Evolutionary conservation across 306 rosid species (phyloP).

Genomic region (Vigna reflexopilosa): DNA sequence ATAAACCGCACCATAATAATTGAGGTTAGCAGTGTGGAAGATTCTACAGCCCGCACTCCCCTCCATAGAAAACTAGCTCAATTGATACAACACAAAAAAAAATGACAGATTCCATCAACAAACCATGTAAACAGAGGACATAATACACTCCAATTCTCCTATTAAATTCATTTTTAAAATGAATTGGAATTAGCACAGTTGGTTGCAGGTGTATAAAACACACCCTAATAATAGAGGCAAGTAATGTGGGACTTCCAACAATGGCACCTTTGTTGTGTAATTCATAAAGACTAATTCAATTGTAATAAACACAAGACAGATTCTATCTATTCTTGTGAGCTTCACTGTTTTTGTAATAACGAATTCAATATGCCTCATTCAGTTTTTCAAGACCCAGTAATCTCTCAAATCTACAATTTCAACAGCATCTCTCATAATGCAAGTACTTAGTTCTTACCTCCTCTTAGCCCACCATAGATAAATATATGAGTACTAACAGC

Average conservation of each 20-base stretch:
- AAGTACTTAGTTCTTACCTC: conserved; percentile 66
- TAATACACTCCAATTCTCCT: background rate
- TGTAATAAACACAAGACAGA: conserved; percentile 1
- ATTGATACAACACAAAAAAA: background rate
- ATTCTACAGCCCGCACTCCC: background rate
- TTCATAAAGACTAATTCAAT: conserved; percentile 5
- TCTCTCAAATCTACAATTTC: conserved; percentile 25
- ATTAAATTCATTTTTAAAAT: background rate
- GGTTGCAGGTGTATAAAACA: background rate
- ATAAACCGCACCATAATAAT: background rate
- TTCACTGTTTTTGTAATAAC: conserved; percentile 23
- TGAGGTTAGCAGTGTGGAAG: background rate
- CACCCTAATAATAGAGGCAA: background rate
- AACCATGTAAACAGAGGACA: background rate
- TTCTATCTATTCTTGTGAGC: conserved; percentile 32
- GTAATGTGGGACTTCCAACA: background rate
- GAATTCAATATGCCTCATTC: conserved; percentile 19
- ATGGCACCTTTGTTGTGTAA: conserved; percentile 1
- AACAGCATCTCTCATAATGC: conserved; percentile 35
- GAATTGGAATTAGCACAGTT: background rate
- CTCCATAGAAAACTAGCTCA: background rate
- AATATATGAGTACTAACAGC: conserved; percentile 85
- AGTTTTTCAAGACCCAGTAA: conserved; percentile 27
- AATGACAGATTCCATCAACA: background rate
- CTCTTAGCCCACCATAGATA: conserved; percentile 93